Evolutionary conservation across 73 alveolate genomes (phyloP).

Genomic region (Paramecium sonneborni): DNA sequence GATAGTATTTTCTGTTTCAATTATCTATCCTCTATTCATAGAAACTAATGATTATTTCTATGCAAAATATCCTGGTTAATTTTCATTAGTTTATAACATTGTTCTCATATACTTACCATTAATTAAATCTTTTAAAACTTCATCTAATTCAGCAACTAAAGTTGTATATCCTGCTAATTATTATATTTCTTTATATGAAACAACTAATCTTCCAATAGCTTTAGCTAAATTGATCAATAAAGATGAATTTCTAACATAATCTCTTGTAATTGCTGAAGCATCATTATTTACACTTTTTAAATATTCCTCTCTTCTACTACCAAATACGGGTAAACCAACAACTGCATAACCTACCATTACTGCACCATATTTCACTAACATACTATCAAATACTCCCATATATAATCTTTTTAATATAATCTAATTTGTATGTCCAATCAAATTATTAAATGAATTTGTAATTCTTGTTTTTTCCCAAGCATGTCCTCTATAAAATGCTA

Average conservation of each 20-base stretch:
- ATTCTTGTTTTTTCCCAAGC: slow-evolving; percentile 86
- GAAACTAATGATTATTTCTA: neutral
- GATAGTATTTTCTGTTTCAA: slow-evolving; percentile 67
- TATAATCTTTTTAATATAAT: slow-evolving; percentile 76
- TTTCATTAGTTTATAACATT: slow-evolving; percentile 55
- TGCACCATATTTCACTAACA: slow-evolving; percentile 96
- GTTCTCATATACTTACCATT: slow-evolving; percentile 76
- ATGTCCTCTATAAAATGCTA: slow-evolving; percentile 89
- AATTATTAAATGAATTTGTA: slow-evolving; percentile 69
- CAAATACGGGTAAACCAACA: slow-evolving; percentile 95
- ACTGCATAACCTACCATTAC: slow-evolving; percentile 91
- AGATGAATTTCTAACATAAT: slow-evolving; percentile 91
- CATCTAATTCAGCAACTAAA: slow-evolving; percentile 80
- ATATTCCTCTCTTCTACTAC: slow-evolving; percentile 78
- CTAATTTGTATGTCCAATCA: slow-evolving; percentile 73
- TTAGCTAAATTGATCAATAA: slow-evolving; percentile 91
- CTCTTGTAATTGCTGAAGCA: slow-evolving; percentile 84
- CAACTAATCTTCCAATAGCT: slow-evolving; percentile 92
- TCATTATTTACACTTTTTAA: slow-evolving; percentile 74
- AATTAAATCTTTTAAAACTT: slow-evolving; percentile 83
- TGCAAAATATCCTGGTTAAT: slow-evolving; percentile 59
- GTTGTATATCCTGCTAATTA: slow-evolving; percentile 91
- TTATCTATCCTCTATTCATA: slow-evolving; percentile 50
- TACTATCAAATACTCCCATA: slow-evolving; percentile 93
- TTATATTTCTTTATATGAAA: slow-evolving; percentile 89